These are phyloP conservation scores for Protomyces pachydermus DNA, from an alignment of 1,139 yeast genomes.

Conservation along the genomic window DNA sequence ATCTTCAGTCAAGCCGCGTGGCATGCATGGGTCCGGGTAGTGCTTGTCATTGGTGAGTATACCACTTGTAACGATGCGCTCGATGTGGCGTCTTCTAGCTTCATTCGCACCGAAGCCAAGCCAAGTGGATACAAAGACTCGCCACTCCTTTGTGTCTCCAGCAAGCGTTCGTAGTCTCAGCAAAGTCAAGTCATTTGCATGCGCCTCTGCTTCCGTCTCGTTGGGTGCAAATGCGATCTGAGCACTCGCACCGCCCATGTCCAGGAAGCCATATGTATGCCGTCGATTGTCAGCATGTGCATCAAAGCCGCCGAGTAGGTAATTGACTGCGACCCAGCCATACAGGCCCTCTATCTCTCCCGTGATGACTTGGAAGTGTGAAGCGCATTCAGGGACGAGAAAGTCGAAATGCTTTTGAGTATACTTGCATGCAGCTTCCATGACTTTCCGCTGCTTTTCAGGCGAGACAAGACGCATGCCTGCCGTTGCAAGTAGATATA, in stretches of 20 bases:
- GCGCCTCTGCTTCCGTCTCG: constrained; percentile 51
- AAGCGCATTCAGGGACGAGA: constrained; percentile 48
- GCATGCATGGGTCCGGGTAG: constrained; percentile 59
- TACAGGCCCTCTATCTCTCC: constrained; percentile 77
- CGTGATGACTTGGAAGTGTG: constrained; percentile 62
- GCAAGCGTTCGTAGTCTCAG: constrained; percentile 48
- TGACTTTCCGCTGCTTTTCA: constrained; percentile 49
- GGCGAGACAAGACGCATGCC: constrained; percentile 68
- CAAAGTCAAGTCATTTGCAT: constrained; percentile 52
- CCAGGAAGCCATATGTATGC: constrained; percentile 66
- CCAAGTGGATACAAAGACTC: constrained; percentile 66
- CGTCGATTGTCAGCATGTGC: constrained; percentile 48
- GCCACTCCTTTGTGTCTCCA: constrained; percentile 44
- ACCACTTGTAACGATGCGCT: constrained; percentile 31
- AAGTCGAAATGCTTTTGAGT: constrained; percentile 53
- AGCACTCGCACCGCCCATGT: constrained; percentile 87
- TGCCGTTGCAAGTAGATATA: constrained; percentile 74
- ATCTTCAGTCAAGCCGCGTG: constrained; percentile 40
- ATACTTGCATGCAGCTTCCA: constrained; percentile 54
- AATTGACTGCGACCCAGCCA: constrained; percentile 77
- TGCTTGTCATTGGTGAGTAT: constrained; percentile 18
- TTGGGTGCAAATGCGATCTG: constrained; percentile 77
- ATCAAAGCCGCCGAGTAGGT: constrained; percentile 58
- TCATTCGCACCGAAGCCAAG: constrained; percentile 73
- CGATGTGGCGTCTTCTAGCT: constrained; percentile 53